Percentiles rank a stretch among this genome's conserved stretches.
These are phyloP conservation scores for Xylaria sp. DNA, from an alignment of 2,329 filamentous ascomycete genomes.

Conservation along the genomic window DNA sequence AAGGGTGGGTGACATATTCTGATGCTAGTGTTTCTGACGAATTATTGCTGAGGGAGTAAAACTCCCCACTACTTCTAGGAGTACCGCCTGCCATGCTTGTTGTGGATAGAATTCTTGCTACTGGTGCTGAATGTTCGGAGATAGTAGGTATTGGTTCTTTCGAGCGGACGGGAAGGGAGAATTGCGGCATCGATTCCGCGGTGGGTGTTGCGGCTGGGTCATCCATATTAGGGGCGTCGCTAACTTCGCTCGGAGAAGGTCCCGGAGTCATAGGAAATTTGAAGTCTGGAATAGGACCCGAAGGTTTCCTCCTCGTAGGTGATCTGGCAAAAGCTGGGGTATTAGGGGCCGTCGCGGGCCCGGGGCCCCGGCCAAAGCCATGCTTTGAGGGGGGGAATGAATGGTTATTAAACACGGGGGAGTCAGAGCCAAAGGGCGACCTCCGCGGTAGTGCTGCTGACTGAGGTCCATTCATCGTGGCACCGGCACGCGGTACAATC, in stretches of 20 bases:
- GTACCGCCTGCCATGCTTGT: conserved; percentile 81
- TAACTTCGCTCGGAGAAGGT: conserved; percentile 51
- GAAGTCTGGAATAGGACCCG: conserved; percentile 65
- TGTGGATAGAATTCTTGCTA: conserved; percentile 78
- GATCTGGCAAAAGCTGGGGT: conserved; percentile 55
- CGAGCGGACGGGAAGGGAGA: conserved; percentile 53
- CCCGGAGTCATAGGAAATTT: conserved; percentile 65
- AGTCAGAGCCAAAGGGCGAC: conserved; percentile 56
- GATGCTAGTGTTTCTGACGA: conserved; percentile 94
- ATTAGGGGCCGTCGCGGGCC: conserved; percentile 58
- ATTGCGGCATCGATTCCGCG: conserved; percentile 50
- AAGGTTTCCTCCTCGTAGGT: conserved; percentile 55
- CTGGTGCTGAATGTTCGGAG: conserved; percentile 68
- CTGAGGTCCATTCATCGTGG: conserved; percentile 59
- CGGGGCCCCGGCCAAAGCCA: conserved; percentile 53
- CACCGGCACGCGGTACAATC: conserved; percentile 65
- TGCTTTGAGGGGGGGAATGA: conserved; percentile 65
- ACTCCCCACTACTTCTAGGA: conserved; percentile 90
- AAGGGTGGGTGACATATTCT: conserved; percentile 76
- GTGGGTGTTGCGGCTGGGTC: conserved; percentile 57
- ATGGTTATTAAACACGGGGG: conserved; percentile 64
- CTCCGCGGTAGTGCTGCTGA: conserved; percentile 57
- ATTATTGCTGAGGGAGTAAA: conserved; percentile 94
- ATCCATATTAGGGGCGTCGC: conserved; percentile 48
- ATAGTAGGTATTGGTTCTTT: conserved; percentile 62